These are phyloP conservation scores for Tulasnella sp. DNA, from an alignment of 768 basidiomycete species.

Conservation along the genomic window DNA sequence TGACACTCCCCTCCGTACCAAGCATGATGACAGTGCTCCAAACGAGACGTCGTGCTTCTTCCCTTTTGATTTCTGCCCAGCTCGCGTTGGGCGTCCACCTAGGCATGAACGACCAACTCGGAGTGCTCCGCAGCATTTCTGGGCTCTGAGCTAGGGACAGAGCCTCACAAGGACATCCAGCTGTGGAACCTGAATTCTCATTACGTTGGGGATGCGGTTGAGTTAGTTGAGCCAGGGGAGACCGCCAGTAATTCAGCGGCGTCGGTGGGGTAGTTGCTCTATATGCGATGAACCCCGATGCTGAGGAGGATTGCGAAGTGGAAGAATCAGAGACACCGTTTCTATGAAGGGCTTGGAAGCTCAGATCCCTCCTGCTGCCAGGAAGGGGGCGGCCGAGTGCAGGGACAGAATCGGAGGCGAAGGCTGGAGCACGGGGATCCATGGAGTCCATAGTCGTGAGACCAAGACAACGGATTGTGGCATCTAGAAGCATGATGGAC, in stretches of 20 bases:
- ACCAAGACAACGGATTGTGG: neutral
- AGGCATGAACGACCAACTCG: constrained; percentile 13
- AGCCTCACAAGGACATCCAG: neutral
- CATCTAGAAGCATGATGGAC: neutral
- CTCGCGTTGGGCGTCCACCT: constrained; percentile 4
- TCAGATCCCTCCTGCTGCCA: no score
- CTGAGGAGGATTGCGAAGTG: no score
- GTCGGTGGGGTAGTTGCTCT: no score
- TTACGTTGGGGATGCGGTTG: no score
- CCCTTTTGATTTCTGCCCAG: neutral
- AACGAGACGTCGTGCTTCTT: constrained; percentile 13
- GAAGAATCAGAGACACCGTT: neutral
- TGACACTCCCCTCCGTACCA: neutral
- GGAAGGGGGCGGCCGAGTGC: neutral
- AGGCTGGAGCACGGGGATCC: neutral
- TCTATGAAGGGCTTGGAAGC: no score
- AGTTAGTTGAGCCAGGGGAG: neutral
- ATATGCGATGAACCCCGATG: no score
- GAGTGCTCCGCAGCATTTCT: constrained; percentile 3
- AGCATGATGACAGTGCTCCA: constrained; percentile 14
- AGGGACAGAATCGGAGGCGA: neutral
- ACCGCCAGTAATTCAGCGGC: no score
- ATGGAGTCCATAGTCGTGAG: neutral
- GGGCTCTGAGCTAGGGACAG: neutral
- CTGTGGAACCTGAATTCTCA: neutral